A percentile compares a stretch with the other conserved stretches of the same genome.
Conservation (phyloP, 805 yeast species). For the Teunomyces funiuensis region DNA sequence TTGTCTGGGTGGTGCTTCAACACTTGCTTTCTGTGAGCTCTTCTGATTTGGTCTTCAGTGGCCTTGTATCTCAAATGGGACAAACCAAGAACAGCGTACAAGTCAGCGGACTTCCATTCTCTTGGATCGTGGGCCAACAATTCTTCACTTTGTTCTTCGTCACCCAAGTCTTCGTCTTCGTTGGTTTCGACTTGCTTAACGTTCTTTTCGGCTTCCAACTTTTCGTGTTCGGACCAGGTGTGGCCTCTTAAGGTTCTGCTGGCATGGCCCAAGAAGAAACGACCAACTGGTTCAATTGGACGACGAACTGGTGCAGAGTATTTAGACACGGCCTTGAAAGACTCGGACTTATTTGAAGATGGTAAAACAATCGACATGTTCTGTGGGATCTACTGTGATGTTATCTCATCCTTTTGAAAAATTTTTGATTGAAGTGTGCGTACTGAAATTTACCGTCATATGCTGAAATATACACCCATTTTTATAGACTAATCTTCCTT, state of each 20-base stretch:
- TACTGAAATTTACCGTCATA: constrained; percentile 1
- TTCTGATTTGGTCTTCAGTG: constrained; percentile 87
- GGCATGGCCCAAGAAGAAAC: constrained; percentile 93
- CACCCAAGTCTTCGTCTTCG: constrained; percentile 64
- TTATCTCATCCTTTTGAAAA: constrained; percentile 10
- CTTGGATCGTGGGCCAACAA: constrained; percentile 89
- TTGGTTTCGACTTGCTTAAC: constrained; percentile 68
- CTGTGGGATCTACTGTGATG: neutral
- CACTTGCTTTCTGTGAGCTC: constrained; percentile 96
- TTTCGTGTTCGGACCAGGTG: constrained; percentile 97
- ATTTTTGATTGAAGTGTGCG: constrained; percentile 8
- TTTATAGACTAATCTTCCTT: constrained; percentile 41
- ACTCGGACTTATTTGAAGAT: constrained; percentile 46
- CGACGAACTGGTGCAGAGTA: constrained; percentile 67
- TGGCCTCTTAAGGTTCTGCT: constrained; percentile 94
- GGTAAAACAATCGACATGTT: constrained; percentile 49
- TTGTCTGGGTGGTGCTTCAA: constrained; percentile 98
- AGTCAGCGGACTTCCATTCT: constrained; percentile 96
- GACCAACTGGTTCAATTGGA: constrained; percentile 95
- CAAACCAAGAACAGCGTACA: constrained; percentile 93
- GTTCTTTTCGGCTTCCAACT: constrained; percentile 86
- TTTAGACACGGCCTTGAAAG: constrained; percentile 50
- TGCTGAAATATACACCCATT: constrained; percentile 3
- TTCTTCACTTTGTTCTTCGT: constrained; percentile 68
- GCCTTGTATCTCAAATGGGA: constrained; percentile 90